Evolutionary conservation across 305 asterid genomes (phyloP), one percentile per base, ranked within the genome.

Genomic region (Solanum chacoense): DNA sequence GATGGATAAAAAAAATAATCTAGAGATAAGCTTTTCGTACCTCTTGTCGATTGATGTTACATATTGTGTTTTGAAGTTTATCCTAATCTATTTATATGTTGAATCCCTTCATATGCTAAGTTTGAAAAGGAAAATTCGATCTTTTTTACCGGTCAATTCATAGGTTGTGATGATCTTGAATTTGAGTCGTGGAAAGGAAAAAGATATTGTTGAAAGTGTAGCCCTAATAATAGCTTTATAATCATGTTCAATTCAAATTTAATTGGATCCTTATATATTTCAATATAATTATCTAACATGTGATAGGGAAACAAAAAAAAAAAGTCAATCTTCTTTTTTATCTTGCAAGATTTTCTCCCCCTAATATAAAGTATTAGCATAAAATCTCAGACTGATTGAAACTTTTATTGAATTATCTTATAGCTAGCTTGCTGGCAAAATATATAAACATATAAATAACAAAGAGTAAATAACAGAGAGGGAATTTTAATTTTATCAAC

Each of bases 191-290:
- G 4, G 24, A 67, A 24, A 24, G 24, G 0, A 20, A 67, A 67
- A n/a, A 11, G 1, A 24, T 10, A 24, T 11, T 24, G 0, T 11
- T 67, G 1, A 24, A 24, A 24, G 1, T 67, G 0, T 67, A 4
- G 3, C 0, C 13, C 31, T 2, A 5, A 7, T 24, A 67, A 24
- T 67, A 67, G 3, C 31, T 24, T 24, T 67, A 5, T 67, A n/a
- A 12, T 67, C 7, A 20, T 67, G 0, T 55, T 18, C 5, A 18
- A 67, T 67, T n/a, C 3, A 11, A 67, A 67, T 24, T 24, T 11
- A 67, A 24, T 67, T 1, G 2, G 0, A 12, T 11, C 0, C 7
- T 0, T 0, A 11, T 24, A 4, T 1, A 59, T 8, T 7, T 59
- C 2, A 59, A 55, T 55, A 55, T n/a, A 65, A 11, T 0, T n/a